Evolutionary conservation across 2,329 filamentous ascomycete species (phyloP), one percentile per base, ranked within the genome.

Genomic region (Hypoxylon sp.): DNA sequence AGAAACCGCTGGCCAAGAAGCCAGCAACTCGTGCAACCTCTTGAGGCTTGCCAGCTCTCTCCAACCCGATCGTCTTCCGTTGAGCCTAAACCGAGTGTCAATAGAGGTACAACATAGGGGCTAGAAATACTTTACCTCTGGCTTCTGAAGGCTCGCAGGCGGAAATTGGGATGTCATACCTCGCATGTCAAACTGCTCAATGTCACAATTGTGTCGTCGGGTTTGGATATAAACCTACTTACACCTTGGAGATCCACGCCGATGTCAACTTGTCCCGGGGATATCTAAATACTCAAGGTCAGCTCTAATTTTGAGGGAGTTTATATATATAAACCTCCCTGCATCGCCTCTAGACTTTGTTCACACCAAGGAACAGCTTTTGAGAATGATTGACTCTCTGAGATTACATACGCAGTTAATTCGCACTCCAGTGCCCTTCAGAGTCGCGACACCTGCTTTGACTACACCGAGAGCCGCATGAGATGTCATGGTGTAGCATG

Each of bases 401-500:
- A 6, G 14, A 9, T 21, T 14, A 57, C 56, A 5, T 60, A 82
- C 81, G 64, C 84, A 87, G 67, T 90, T 90, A 70, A 89, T 88
- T 28, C 87, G 78, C 21, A 89, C 85, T 0, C 86, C 86, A 5
- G 83, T 87, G 0, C 86, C 85, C 77, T 88, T 89, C 41, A 90
- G 75, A 6, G 85, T 83, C 0, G 85, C 82, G 1, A 89, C 87
- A 2, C 87, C 87, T 10, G 86, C 82, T 64, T 83, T 80, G 1
- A 90, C 88, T 0, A 90, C 87, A 0, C 88, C 88, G 14, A 90
- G 76, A 2, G 87, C 87, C 0, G 88, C 88, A 73, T 90, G 87
- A 6, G 81, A 83, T 6, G 82, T 81, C 85, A 90, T 89, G 0
- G 87, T 89, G 65, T 86, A 89, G n/a, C 82, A 83, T 0, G 87